Base-by-base conservation (phyloP, 1,284 basidiomycete genomes). In the Fomitopsis schrenkii region DNA sequence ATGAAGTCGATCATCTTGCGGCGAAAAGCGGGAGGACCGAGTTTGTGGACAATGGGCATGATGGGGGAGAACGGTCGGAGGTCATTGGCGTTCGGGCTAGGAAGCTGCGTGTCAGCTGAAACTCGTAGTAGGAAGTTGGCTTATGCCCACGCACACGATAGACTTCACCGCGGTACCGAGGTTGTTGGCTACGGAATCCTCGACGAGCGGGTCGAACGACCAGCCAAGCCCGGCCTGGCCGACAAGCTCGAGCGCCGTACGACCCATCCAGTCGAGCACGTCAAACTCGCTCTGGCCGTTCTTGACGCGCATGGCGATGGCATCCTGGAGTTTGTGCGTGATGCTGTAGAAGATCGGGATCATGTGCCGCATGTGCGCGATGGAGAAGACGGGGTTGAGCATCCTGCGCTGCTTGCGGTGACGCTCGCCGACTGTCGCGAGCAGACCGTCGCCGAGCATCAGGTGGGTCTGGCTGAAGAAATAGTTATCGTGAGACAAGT, bases 151-250 rank as follows among this genome's bases (percentile, higher is more conserved):
- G 46, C 54, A 75, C 75, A 71, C 57, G 17, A 75, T 60, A 10
- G 61, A 57, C 65, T 75, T 75, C 19, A 76, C 55, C 1, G 75
- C 65, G 14, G 70, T 64, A 3, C 67, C 68, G 59, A 33, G 79
- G 46, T 68, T 74, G n/a, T 62, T 60, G 58, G 74, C 67, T 3
- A 62, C 55, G 14, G 55, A 60, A 30, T 70, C 65, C 2, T 64
- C 59, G 19, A 63, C 64, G n/a, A 76, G 66, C 2, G 72, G 42
- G 61, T 77, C 74, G 59, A 80, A 80, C 1, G 75, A 74, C 63
- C 78, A 74, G 14, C 79, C 76, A 1, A 77, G 63, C 1, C 74
- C 75, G 57, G 62, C 72, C 62, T 72, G 70, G 7, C 72, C 71
- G 33, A 74, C 64, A 14, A 71, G 65, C 58, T 74, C 71, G 22